Evolutionary conservation across 2,329 filamentous ascomycete species (phyloP), one percentile per base, ranked within the genome.

Genomic region (Sporothrix phasma): DNA sequence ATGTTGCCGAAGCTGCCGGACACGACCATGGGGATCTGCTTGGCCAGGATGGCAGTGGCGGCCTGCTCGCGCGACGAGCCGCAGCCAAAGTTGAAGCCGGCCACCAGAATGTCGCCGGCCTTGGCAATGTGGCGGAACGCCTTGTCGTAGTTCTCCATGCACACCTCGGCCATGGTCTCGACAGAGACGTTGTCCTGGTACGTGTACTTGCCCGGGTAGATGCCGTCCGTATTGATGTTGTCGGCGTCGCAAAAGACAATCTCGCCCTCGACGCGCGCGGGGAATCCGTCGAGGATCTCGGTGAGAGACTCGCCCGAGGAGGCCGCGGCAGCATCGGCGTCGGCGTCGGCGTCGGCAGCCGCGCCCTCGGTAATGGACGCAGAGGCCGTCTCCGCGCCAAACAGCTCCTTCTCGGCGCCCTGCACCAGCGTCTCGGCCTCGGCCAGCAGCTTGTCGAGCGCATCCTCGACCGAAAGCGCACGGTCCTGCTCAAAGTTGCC

Each of bases 131-230:
- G 74, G 10, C 80, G 74, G 73, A 97, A 97, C 0, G 79, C 73
- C 0, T 82, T 76, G 73, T 97, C 93, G 76, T 96, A 97, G 80
- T 97, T 97, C 73, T 88, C 83, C 92, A 97, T 97, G 75, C 89
- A 92, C 0, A 92, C 92, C 68, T 89, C 79, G 0, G 91, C 90
- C 93, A 97, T 97, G 64, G 85, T 85, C 66, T 90, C 88, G 0
- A 76, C 79, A 0, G 88, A 77, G 0, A 97, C 81, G 70, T 89
- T 83, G 72, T 97, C 92, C 73, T 95, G 90, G 76, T 97, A 97
- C 0, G 92, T 97, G 74, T 90, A 68, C 69, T 69, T 68, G 54
- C 66, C 91, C 0, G 92, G 89, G 74, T 97, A 97, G 73, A 97
- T 96, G 62, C 84, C 87, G 72, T 97, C 93, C 0, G 93, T 97